Percentiles rank a stretch among this genome's conserved stretches.
Conservation (phyloP, 139 green algal genomes). For the Chlamydomonas asymmetrica region DNA sequence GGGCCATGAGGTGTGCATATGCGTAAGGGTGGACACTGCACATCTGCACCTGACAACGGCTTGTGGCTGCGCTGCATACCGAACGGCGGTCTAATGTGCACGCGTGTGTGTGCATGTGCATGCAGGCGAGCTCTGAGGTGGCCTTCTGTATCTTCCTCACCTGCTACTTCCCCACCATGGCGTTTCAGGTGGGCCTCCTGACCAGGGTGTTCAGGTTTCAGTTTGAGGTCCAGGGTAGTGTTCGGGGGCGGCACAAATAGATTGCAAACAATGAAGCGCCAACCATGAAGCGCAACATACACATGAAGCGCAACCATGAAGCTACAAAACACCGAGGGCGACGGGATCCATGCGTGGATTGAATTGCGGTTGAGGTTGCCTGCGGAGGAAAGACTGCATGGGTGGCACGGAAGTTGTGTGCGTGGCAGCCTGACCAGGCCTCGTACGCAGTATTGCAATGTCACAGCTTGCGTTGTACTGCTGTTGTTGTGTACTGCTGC, state of each 20-base stretch:
- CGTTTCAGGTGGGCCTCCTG: constrained; percentile 11
- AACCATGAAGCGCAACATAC: too few species aligned
- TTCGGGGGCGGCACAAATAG: background rate
- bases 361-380: background rate
- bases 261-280: background rate
- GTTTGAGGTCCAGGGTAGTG: background rate
- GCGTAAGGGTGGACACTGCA: too few species aligned
- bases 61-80: too few species aligned
- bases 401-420: background rate
- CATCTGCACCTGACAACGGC: too few species aligned
- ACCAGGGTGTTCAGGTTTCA: too few species aligned
- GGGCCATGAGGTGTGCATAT: too few species aligned
- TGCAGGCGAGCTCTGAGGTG: constrained; percentile 13
- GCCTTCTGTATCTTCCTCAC: constrained; percentile 26
- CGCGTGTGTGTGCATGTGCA: background rate
- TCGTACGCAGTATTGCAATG: background rate
- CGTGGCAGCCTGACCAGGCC: background rate
- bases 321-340: background rate
- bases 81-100: too few species aligned
- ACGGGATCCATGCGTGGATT: background rate
- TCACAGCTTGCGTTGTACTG: background rate
- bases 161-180: constrained; percentile 21
- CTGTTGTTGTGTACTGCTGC: background rate
- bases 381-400: background rate
- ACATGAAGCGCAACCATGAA: background rate